Evolutionary conservation across 208 protist genomes (phyloP), one percentile per base, ranked within the genome.

Genomic region (Acanthamoeba royreba): DNA sequence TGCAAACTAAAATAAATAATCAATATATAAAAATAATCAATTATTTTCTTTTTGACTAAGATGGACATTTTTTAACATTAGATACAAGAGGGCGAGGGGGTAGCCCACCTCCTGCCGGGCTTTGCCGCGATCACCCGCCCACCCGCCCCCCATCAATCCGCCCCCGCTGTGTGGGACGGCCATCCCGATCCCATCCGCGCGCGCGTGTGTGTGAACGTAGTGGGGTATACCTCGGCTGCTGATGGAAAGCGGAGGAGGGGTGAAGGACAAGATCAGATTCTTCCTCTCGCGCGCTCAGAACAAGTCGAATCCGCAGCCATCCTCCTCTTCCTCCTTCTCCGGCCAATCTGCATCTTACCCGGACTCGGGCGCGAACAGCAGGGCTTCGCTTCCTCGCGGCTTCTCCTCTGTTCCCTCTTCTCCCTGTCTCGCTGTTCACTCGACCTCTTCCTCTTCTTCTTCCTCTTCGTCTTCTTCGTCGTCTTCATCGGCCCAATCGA

Each of bases 221-320:
- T 58, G 49, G 49, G 22, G 49, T 22, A 22, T 58, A 13, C 49
- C 49, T n/a, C n/a, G n/a, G n/a, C 49, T 22, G 13, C 49, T n/a
- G 13, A 85, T 85, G 74, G 74, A 85, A 85, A 85, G 43, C 74
- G 74, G 74, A 42, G n/a, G n/a, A n/a, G 74, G 74, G 31, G 74
- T 85, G 22, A 85, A 85, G 74, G 74, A 85, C 25, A 85, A 85
- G 38, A 85, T 85, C 43, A 47, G 74, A 85, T 85, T 55, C 38
- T 85, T 85, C 43, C 43, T 85, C 9, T 49, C 74, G 25, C 74
- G 74, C 31, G 69, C 69, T 33, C 9, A 8, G 40, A 4, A 19
- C 35, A 43, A 4, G 15, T 31, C 66, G 38, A 43, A 8, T 5
- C 8, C 38, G n/a, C 22, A 46, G 38, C 66, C 25, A 42, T 19